A percentile compares a stretch with the other conserved stretches of the same genome.
Evolutionary conservation across 2,329 filamentous ascomycete genomes (phyloP).

Genomic region (Coniochaeta sp.): DNA sequence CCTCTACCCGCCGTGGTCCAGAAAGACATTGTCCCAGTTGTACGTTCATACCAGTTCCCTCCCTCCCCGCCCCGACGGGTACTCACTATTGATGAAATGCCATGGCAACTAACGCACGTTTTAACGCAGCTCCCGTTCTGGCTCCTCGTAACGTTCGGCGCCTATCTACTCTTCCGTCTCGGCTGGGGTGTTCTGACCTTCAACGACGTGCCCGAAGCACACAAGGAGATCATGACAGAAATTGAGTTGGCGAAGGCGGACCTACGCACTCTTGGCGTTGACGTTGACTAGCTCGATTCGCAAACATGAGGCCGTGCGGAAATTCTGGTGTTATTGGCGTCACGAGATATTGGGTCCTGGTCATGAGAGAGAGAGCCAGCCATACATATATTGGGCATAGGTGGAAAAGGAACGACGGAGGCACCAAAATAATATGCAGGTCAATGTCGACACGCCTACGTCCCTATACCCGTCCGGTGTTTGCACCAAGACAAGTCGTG

Average conservation of each 20-base stretch:
- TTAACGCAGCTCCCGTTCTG: conserved; percentile 78
- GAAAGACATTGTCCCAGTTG: conserved; percentile 80
- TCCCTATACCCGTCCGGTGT: neutral
- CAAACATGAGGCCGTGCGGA: neutral
- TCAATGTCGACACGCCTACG: neutral
- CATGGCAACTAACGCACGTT: neutral
- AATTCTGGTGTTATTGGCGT: neutral
- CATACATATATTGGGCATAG: neutral
- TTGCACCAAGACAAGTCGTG: neutral
- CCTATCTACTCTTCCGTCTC: conserved; percentile 85
- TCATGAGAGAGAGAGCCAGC: neutral
- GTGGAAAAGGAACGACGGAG: neutral
- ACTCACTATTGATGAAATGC: neutral
- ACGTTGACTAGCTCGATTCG: conserved; percentile 53
- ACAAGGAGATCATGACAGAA: conserved; percentile 81
- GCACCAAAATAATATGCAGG: neutral
- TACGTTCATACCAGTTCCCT: conserved; percentile 39
- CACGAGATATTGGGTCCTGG: neutral
- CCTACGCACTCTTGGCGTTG: conserved; percentile 65
- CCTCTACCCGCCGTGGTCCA: conserved; percentile 73
- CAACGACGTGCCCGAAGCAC: conserved; percentile 88
- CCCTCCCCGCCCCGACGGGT: neutral
- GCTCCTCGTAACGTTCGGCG: conserved; percentile 82
- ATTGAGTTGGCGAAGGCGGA: conserved; percentile 72
- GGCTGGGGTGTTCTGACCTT: conserved; percentile 92